A percentile compares a stretch with the other conserved stretches of the same genome.
These are phyloP conservation scores for Diversispora eburnea DNA, from an alignment of 192 early-diverging fungal species.

Conservation along the genomic window DNA sequence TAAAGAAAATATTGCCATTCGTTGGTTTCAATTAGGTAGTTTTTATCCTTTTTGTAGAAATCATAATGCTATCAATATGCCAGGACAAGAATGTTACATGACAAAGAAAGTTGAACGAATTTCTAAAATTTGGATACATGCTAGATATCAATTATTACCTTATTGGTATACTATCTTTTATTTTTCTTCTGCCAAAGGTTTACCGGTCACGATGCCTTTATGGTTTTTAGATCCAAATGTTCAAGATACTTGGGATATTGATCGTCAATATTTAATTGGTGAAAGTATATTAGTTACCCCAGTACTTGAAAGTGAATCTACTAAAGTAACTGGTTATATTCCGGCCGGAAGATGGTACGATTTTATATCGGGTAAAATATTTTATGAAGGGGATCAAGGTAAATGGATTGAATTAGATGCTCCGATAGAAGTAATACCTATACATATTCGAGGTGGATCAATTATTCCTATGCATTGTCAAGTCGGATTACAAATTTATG, in stretches of 20 bases:
- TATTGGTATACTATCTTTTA: conserved; percentile 60
- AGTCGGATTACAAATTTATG: conserved; percentile 46
- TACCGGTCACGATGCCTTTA: conserved; percentile 53
- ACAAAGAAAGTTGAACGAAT: conserved; percentile 57
- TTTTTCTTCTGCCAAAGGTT: conserved; percentile 46
- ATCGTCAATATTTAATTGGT: conserved; percentile 61
- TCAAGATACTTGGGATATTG: conserved; percentile 38
- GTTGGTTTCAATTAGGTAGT: conserved; percentile 63
- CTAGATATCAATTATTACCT: conserved; percentile 59
- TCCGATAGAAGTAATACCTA: conserved; percentile 52
- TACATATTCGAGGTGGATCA: conserved; percentile 57
- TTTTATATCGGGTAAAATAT: conserved; percentile 35
- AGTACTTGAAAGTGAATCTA: conserved; percentile 44
- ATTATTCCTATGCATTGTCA: conserved; percentile 51
- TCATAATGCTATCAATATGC: conserved; percentile 52
- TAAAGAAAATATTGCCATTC: conserved; percentile 59
- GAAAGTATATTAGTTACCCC: conserved; percentile 56
- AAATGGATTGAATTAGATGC: conserved; percentile 44
- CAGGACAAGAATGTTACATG: conserved; percentile 59
- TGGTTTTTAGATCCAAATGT: conserved; percentile 50
- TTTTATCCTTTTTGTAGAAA: conserved; percentile 63
- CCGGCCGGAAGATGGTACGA: conserved; percentile 65
- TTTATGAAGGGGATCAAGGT: conserved; percentile 27
- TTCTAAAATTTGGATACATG: conserved; percentile 44
- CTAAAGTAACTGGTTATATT: conserved; percentile 58